Base-by-base conservation (phyloP, 345 rosid species). In the Leavenworthia alabamica region DNA sequence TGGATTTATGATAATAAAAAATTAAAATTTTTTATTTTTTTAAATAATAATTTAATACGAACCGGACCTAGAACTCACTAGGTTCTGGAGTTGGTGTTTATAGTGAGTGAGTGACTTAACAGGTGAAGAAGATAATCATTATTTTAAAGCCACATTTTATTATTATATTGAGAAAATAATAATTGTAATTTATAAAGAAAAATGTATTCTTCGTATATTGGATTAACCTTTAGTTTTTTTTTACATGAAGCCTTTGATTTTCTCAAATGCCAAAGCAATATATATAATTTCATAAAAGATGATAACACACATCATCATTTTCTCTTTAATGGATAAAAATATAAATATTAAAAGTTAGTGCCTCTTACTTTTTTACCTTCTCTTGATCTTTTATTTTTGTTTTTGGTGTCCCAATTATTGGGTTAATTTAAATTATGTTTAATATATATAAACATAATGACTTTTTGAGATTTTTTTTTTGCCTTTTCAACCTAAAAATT, bases 241-340 rank as follows among this genome's bases (percentile, higher is more conserved):
- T 22, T 40, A 1, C 3, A 35, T 26, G 40, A 60, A 47, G 56
- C 62, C 48, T 63, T 63, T 63, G 54, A 70, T 57, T 71, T 71
- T 56, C 6, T 0, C 0, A 63, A 70, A 71, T 64, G 75, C 28
- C 64, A 71, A 71, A 64, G 75, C 66, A 71, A 71, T 64, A 71
- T 71, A 71, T 42, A 49, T 64, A 64, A 70, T 71, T 71, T 71
- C 75, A 57, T 45, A 64, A 71, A 71, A 71, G 75, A 71, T 64
- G 75, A 71, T 70, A 63, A 52, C 54, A 57, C 53, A 64, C 75
- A 64, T 71, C 75, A 50, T 49, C 65, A 49, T 70, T 71, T 64
- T 71, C 56, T 71, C 70, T 63, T 56, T 70, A 62, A 46, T 46
- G 63, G 74, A 55, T 67, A 61, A 51, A 68, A 11, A 22, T 62